A percentile compares a stretch with the other conserved stretches of the same genome.
phyloP scores from a whole-genome alignment of 129 eudicot genomes.

The Tagetes patula region DNA sequence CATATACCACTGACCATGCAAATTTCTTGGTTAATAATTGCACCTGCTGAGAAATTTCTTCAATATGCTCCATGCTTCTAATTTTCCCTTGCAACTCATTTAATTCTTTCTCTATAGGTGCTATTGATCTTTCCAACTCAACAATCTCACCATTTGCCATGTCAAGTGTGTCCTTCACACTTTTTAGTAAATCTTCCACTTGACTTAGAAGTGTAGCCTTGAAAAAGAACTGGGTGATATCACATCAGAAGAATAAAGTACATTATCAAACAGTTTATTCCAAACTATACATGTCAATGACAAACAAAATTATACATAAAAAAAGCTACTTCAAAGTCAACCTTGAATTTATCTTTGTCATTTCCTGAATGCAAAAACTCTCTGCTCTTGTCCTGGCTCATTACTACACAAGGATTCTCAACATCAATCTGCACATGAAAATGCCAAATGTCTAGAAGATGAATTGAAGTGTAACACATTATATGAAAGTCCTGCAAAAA shows the following conservation, averaged over 20 bases:
- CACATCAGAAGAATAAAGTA: conserved; percentile 12
- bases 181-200: conserved; percentile 71
- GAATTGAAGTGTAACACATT: background rate
- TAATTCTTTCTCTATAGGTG: conserved; percentile 70
- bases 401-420: conserved; percentile 94
- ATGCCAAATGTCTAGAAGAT: conserved; percentile 19
- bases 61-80: conserved; percentile 76
- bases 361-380: conserved; percentile 98
- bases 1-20: conserved; percentile 93
- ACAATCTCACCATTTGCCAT: conserved; percentile 59
- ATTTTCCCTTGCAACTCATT: conserved; percentile 82
- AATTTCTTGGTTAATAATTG: conserved; percentile 63
- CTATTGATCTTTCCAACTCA: conserved; percentile 64
- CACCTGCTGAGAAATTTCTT: conserved; percentile 70
- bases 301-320: background rate
- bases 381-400: conserved; percentile 98
- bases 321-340: conserved; percentile 20
- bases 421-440: conserved; percentile 82
- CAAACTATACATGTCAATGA: conserved; percentile 13
- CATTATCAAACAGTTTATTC: background rate
- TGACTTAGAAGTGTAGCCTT: conserved; percentile 95
- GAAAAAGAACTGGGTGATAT: conserved; percentile 66
- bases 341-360: conserved; percentile 94
- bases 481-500: background rate
- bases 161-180: conserved; percentile 55